Evolutionary conservation across 1,284 basidiomycete genomes (phyloP), one percentile per base, ranked within the genome.

Genomic region (Malassezia japonica): DNA sequence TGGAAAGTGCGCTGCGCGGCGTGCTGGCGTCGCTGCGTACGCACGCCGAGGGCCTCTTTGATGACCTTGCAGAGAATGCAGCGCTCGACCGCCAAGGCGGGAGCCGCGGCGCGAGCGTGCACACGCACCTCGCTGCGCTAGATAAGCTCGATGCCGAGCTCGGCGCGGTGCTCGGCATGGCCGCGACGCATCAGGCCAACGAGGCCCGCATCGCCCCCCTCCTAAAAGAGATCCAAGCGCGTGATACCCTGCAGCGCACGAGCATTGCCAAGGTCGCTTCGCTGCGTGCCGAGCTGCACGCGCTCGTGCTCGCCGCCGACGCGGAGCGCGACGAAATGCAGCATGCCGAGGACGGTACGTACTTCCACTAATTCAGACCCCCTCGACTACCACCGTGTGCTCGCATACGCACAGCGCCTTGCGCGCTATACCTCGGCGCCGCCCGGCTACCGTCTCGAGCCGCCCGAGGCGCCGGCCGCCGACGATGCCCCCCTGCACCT

Each of bases 361-460:
- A 10, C 9, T n/a, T 23, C 18, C 23, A 40, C 28, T 24, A 25
- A 7, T 13, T n/a, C n/a, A 50, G 42, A 35, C 9, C 61, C 59
- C 1, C 33, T 63, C 15, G 46, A 44, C 8, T 50, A 57, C 34
- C 10, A 44, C 8, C 57, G 56, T 6, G 24, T 65, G 13, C 42
- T 65, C 2, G 35, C 50, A 2, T 65, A 65, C 33, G 64, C 64
- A 2, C 64, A 65, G 39, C 46, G 62, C 2, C 37, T 65, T 18
- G 52, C 64, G 5, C 49, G 50, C 13, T 65, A 64, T 28, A 65
- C 64, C 0, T 60, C 59, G 8, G 64, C 64, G 18, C 64, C 64
- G 6, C 61, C 59, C 1, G 64, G 64, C 1, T 64, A 62, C 48
- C 54, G 52, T 31, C 41, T 65, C 15, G 10, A 28, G 9, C 39